These are phyloP conservation scores for Gnetum montanum DNA, from an alignment of 75 land plant genomes.

Conservation along the genomic window DNA sequence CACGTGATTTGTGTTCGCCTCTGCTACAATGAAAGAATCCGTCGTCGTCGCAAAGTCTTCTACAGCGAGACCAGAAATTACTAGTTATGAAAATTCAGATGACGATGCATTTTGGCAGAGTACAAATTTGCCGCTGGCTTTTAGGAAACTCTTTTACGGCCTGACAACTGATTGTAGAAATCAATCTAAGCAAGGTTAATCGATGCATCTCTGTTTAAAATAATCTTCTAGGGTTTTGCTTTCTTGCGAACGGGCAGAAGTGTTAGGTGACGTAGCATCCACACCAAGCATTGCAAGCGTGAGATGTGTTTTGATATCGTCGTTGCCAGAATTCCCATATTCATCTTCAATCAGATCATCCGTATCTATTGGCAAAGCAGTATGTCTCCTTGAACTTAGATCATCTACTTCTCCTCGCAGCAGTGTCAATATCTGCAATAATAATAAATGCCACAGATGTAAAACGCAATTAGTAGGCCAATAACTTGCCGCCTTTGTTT, in stretches of 20 bases:
- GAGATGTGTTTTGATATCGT: slow-evolving; percentile 40
- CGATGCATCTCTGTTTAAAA: slow-evolving; percentile 24
- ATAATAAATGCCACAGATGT: background rate
- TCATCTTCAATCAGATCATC: slow-evolving; percentile 25
- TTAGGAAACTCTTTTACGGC: too few species aligned
- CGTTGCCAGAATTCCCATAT: slow-evolving; percentile 10
- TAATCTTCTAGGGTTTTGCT: slow-evolving; percentile 44
- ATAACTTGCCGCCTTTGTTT: background rate
- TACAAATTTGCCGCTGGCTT: too few species aligned
- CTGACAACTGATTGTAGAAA: too few species aligned
- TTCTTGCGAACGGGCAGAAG: slow-evolving; percentile 23
- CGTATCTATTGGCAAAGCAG: slow-evolving; percentile 4
- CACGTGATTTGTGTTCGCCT: too few species aligned
- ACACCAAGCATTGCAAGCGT: slow-evolving; percentile 57
- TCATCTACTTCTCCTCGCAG: slow-evolving; percentile 43
- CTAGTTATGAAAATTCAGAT: too few species aligned
- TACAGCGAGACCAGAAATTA: too few species aligned
- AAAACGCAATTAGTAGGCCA: background rate
- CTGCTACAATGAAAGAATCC: too few species aligned
- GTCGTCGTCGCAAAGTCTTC: too few species aligned
- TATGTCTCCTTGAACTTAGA: slow-evolving; percentile 5
- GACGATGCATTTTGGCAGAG: too few species aligned
- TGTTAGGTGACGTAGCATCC: slow-evolving; percentile 48
- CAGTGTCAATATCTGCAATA: slow-evolving; percentile 47
- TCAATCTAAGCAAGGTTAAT: slow-evolving; percentile 24